Conservation (phyloP, 1,284 basidiomycete species). For the Malassezia furfur region DNA sequence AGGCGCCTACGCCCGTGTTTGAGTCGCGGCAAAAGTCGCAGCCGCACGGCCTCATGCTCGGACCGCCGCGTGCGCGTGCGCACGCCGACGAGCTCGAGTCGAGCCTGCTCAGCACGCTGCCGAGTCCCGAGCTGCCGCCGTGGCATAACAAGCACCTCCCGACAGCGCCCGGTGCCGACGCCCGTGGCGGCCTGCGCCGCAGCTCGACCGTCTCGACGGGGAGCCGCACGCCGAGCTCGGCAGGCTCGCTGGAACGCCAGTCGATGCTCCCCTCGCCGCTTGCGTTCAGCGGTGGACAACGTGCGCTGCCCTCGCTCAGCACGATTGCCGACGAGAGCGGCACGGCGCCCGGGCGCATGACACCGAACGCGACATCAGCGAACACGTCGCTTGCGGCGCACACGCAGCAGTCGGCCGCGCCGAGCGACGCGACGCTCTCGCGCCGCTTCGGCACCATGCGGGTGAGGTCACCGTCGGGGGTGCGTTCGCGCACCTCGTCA, state of each 20-base stretch:
- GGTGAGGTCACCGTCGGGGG: slow-evolving; percentile 26
- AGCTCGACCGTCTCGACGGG: slow-evolving; percentile 3
- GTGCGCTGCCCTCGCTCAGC: slow-evolving; percentile 5
- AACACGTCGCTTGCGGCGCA: neutral
- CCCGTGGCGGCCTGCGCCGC: neutral
- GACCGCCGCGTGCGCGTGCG: slow-evolving; percentile 39
- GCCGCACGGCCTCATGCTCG: slow-evolving; percentile 38
- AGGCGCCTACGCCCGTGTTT: slow-evolving; percentile 41
- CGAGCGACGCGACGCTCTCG: slow-evolving; percentile 11
- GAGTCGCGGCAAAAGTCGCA: slow-evolving; percentile 45
- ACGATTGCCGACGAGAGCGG: neutral
- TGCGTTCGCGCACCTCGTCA: neutral
- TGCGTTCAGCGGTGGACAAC: neutral
- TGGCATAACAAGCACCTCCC: slow-evolving; percentile 8
- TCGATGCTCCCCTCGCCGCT: neutral
- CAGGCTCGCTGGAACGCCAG: neutral
- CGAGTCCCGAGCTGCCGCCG: neutral
- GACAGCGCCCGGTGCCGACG: neutral
- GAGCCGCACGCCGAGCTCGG: neutral
- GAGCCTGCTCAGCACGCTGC: neutral
- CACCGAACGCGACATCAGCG: slow-evolving; percentile 1
- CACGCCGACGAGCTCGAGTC: slow-evolving; percentile 41
- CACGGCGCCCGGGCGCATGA: slow-evolving; percentile 1
- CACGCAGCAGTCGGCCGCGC: neutral
- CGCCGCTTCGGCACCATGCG: slow-evolving; percentile 39